Evolutionary conservation across 805 yeast genomes (phyloP).

Genomic region (Grigorovia transvaalensis): DNA sequence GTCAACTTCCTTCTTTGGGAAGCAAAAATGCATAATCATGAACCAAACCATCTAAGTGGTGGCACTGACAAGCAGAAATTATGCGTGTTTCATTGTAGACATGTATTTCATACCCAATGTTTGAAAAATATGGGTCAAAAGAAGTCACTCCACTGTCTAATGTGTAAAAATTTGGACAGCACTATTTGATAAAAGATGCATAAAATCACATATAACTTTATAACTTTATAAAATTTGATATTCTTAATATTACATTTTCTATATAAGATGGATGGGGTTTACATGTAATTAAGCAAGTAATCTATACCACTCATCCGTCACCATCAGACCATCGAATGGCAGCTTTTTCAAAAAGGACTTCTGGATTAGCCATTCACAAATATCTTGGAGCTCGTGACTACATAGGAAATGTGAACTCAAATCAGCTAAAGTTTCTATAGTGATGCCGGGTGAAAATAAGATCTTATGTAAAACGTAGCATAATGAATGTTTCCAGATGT

Average conservation of each 20-base stretch:
- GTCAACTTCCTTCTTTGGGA: constrained; percentile 51
- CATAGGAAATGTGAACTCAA: constrained; percentile 27
- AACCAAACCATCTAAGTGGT: neutral
- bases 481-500: constrained; percentile 51
- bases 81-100: constrained; percentile 22
- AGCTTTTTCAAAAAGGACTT: constrained; percentile 18
- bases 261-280: no score
- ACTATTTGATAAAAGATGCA: neutral
- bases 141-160: constrained; percentile 15
- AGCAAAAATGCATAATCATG: constrained; percentile 27
- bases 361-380: constrained; percentile 37
- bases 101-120: constrained; percentile 23
- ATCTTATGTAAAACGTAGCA: constrained; percentile 37
- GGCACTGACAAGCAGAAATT: constrained; percentile 1
- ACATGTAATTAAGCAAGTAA: constrained; percentile 4
- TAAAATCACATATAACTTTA: neutral
- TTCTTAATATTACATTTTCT: no score
- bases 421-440: constrained; percentile 14
- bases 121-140: constrained; percentile 23
- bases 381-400: constrained; percentile 29
- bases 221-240: neutral
- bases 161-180: constrained; percentile 7
- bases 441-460: constrained; percentile 47
- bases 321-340: constrained; percentile 16
- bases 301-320: constrained; percentile 19